Evolutionary conservation across 768 basidiomycete species (phyloP).

Genomic region (Tricholoma sp.): DNA sequence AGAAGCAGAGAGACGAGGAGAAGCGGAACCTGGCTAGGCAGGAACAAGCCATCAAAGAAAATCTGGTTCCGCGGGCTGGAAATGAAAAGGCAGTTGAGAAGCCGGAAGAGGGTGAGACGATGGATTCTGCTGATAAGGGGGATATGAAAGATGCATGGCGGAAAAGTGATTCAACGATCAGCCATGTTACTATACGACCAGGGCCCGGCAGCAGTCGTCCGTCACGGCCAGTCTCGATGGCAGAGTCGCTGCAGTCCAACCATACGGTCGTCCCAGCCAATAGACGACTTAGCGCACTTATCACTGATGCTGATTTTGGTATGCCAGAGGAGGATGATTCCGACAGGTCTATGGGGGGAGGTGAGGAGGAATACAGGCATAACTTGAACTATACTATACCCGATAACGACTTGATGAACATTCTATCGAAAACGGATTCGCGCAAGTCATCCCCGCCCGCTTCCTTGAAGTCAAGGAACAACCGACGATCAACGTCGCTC

Average conservation of each 20-base stretch:
- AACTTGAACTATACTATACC: conserved; percentile 3
- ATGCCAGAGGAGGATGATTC: conserved; percentile 50
- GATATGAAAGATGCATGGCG: conserved; percentile 68
- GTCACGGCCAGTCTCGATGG: conserved; percentile 72
- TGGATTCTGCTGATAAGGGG: conserved; percentile 19
- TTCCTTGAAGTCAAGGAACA: conserved; percentile 38
- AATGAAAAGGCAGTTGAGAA: conserved; percentile 4
- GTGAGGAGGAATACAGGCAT: neutral
- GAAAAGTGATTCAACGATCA: conserved; percentile 80
- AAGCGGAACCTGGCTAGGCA: neutral
- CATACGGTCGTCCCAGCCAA: conserved; percentile 64
- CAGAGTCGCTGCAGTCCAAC: conserved; percentile 70
- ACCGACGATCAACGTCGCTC: conserved; percentile 64
- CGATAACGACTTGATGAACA: conserved; percentile 8
- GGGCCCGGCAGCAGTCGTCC: conserved; percentile 41
- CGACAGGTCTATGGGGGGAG: conserved; percentile 4
- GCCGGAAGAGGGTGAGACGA: conserved; percentile 2
- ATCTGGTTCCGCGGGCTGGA: neutral
- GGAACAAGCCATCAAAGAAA: neutral
- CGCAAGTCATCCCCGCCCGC: conserved; percentile 36
- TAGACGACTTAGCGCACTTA: conserved; percentile 63
- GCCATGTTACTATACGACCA: conserved; percentile 66
- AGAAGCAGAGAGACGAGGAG: conserved; percentile 4
- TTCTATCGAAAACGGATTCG: conserved; percentile 2
- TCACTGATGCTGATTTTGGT: conserved; percentile 62